Evolutionary conservation across 306 rosid genomes (phyloP).

Genomic region (Castanea crenata): DNA sequence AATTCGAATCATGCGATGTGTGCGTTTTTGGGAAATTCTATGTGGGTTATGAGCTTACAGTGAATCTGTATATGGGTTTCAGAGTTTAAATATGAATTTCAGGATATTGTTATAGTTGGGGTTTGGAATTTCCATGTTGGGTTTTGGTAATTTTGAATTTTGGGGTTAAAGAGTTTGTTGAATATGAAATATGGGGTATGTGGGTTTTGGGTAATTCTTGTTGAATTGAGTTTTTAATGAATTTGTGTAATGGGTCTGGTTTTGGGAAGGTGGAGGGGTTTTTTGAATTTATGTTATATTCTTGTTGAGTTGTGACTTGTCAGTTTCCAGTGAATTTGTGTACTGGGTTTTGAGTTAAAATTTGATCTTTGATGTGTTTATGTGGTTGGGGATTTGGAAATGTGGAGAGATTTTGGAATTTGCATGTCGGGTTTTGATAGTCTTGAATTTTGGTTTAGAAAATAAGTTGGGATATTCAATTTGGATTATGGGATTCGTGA

Average conservation of each 20-base stretch:
- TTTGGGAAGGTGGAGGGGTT: too few species aligned
- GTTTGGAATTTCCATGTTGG: slow-evolving; percentile 6
- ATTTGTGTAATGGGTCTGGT: background rate
- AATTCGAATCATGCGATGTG: background rate
- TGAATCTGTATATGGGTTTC: background rate
- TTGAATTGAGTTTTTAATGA: background rate
- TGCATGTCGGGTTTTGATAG: slow-evolving; percentile 9
- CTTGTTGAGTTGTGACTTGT: slow-evolving; percentile 1
- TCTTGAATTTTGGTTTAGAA: slow-evolving; percentile 12
- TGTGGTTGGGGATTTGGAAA: background rate
- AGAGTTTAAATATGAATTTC: background rate
- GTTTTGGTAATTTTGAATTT: slow-evolving; percentile 21
- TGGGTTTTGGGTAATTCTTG: background rate
- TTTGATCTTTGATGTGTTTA: slow-evolving; percentile 5
- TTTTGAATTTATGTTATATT: background rate
- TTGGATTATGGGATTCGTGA: background rate
- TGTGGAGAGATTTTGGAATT: background rate
- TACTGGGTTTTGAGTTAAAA: background rate
- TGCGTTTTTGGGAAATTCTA: background rate
- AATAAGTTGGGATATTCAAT: background rate
- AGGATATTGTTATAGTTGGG: background rate
- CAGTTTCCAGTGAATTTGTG: background rate
- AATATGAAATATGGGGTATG: background rate
- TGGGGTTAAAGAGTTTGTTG: background rate
- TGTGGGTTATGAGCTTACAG: background rate